Conservation (phyloP, 768 basidiomycete species). For the Suillus decipiens region DNA sequence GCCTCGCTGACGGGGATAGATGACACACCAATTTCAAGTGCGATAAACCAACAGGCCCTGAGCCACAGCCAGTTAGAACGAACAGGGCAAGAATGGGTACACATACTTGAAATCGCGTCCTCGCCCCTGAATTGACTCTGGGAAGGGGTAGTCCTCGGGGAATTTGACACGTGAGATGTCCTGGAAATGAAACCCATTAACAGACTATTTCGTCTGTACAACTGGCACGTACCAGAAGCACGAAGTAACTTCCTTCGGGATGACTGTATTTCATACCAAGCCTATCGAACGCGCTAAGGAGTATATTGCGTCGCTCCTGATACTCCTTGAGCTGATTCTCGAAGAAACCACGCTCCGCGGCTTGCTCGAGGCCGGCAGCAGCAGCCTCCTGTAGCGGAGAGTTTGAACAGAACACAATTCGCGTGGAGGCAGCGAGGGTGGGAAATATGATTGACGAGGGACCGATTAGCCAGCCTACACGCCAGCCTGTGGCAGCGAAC, state of each 20-base stretch:
- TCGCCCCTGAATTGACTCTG: constrained; percentile 68
- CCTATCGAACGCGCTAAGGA: constrained; percentile 78
- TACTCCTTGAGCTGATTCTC: constrained; percentile 77
- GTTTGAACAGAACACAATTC: constrained; percentile 95
- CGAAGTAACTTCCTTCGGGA: constrained; percentile 91
- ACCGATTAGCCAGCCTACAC: constrained; percentile 95
- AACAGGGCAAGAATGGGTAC: not conserved
- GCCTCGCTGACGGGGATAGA: constrained; percentile 96
- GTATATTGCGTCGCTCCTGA: constrained; percentile 71
- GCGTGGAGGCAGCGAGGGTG: constrained; percentile 86
- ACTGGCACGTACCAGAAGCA: constrained; percentile 65
- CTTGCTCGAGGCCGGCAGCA: constrained; percentile 86
- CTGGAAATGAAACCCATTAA: constrained; percentile 34
- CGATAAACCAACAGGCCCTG: constrained; percentile 96
- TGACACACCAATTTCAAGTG: constrained; percentile 86
- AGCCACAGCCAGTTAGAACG: constrained; percentile 16
- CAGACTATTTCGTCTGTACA: not conserved
- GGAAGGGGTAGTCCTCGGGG: constrained; percentile 85
- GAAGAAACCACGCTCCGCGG: constrained; percentile 71
- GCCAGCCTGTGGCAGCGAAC: constrained; percentile 97
- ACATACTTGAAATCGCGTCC: constrained; percentile 85
- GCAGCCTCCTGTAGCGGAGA: constrained; percentile 95
- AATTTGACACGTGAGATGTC: constrained; percentile 78
- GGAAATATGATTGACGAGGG: constrained; percentile 81
- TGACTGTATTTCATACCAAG: constrained; percentile 83